phyloP scores from a whole-genome alignment of 352 stramenopile genomes.

The Phytophthora colocasiae region DNA sequence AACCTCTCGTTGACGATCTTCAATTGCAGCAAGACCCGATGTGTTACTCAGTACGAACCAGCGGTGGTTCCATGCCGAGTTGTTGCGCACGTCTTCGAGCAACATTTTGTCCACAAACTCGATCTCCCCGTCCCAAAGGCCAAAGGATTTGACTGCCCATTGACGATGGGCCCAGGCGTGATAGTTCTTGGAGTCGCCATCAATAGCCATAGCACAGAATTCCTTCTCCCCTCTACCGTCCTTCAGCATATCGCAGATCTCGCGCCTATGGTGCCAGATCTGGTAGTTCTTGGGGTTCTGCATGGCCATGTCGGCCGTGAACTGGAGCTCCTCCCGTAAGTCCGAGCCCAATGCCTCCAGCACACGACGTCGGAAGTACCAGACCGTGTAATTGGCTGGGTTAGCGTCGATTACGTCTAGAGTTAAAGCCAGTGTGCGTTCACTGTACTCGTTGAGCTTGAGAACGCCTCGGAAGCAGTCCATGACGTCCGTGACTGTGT shows the following conservation, averaged over 20 bases:
- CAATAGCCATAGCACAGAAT: slow-evolving; percentile 93
- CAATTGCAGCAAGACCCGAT: slow-evolving; percentile 33
- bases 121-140: slow-evolving; percentile 94
- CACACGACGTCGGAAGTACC: slow-evolving; percentile 93
- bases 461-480: slow-evolving; percentile 96
- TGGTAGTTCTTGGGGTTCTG: slow-evolving; percentile 99
- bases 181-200: slow-evolving; percentile 99
- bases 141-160: slow-evolving; percentile 92
- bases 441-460: slow-evolving; percentile 89
- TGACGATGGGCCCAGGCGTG: slow-evolving; percentile 98
- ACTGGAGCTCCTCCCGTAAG: slow-evolving; percentile 72
- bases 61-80: slow-evolving; percentile 93
- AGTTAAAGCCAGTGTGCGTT: slow-evolving; percentile 93
- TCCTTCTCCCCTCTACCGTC: slow-evolving; percentile 90
- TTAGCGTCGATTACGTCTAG: slow-evolving; percentile 95
- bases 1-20: slow-evolving; percentile 68
- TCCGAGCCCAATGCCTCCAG: slow-evolving; percentile 84
- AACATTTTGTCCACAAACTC: slow-evolving; percentile 92
- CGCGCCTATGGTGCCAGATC: slow-evolving; percentile 98
- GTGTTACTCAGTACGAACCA: slow-evolving; percentile 86
- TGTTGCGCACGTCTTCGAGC: slow-evolving; percentile 95
- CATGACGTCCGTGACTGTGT: slow-evolving; percentile 89
- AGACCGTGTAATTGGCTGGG: slow-evolving; percentile 99
- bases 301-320: slow-evolving; percentile 89
- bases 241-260: slow-evolving; percentile 88